Percentiles rank a stretch among this genome's conserved stretches.
Conservation (phyloP, 495 filamentous ascomycete genomes). For the Delitschia confertaspora region DNA sequence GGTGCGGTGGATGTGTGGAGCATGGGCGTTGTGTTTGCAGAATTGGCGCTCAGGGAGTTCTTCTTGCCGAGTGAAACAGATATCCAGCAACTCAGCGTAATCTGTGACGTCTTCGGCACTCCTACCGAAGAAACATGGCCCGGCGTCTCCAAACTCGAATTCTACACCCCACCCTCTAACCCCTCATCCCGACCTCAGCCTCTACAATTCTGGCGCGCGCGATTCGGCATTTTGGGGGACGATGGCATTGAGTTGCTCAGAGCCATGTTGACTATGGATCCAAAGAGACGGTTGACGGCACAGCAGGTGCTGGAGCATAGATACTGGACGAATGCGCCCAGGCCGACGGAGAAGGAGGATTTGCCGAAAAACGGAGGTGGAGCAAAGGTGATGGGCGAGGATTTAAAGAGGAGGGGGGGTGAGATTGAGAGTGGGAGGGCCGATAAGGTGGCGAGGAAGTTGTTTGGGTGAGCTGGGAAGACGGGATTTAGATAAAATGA, state of each 20-base stretch:
- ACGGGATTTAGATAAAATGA: no score
- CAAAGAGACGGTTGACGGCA: conserved; percentile 68
- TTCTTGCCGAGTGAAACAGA: conserved; percentile 76
- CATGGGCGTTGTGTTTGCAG: conserved; percentile 86
- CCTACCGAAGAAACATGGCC: conserved; percentile 95
- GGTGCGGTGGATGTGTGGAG: conserved; percentile 92
- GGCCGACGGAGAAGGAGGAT: conserved; percentile 73
- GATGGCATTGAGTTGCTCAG: conserved; percentile 81
- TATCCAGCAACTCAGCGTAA: conserved; percentile 66
- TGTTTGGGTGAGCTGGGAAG: no score
- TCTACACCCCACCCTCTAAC: conserved; percentile 52
- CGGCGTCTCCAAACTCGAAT: conserved; percentile 71
- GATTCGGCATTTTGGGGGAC: conserved; percentile 69
- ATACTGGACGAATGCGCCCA: conserved; percentile 81
- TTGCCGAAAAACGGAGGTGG: conserved; percentile 64
- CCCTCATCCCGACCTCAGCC: conserved; percentile 52
- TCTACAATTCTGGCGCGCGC: conserved; percentile 39
- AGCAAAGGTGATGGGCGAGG: conserved; percentile 67
- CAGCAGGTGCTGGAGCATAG: conserved; percentile 65
- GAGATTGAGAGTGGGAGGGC: conserved; percentile 48
- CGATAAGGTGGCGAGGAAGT: conserved; percentile 71
- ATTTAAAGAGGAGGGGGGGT: conserved; percentile 73
- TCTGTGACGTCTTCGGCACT: conserved; percentile 77
- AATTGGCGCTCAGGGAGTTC: conserved; percentile 72
- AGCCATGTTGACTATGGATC: conserved; percentile 78